Conservation (phyloP, 306 rosid species). For the Senna tora region DNA sequence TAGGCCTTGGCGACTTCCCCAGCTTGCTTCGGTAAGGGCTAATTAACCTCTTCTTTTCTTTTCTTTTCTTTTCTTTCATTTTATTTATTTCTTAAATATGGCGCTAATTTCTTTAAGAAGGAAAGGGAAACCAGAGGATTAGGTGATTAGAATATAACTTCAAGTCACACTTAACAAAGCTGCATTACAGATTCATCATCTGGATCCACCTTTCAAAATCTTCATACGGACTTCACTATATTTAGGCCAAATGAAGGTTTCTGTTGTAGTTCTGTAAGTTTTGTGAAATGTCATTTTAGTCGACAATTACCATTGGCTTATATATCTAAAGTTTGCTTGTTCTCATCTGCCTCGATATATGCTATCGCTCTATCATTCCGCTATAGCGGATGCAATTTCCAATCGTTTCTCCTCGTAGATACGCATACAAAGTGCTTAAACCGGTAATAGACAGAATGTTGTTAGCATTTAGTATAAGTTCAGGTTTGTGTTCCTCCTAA, state of each 20-base stretch:
- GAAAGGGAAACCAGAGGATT: background rate
- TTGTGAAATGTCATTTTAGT: too few species aligned
- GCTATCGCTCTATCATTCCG: background rate
- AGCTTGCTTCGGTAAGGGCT: slow-evolving; percentile 76
- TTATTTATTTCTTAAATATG: too few species aligned
- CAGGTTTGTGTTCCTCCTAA: too few species aligned
- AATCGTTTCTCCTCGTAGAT: background rate
- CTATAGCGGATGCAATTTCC: background rate
- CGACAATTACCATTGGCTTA: too few species aligned
- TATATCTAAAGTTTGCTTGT: slow-evolving; percentile 1
- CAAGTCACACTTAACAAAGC: background rate
- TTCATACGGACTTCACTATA: background rate
- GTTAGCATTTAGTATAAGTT: background rate
- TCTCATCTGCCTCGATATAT: too few species aligned
- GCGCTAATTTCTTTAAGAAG: background rate
- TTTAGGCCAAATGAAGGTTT: background rate
- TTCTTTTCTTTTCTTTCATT: background rate
- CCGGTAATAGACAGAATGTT: background rate
- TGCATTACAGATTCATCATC: background rate
- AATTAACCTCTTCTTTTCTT: slow-evolving; percentile 3
- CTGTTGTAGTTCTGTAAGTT: background rate
- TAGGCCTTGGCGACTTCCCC: slow-evolving; percentile 87
- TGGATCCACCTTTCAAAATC: background rate
- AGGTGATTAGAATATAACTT: background rate
- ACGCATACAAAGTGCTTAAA: background rate